Base-by-base conservation (phyloP, 2,329 filamentous ascomycete genomes). In the Diplodia scrobiculata region DNA sequence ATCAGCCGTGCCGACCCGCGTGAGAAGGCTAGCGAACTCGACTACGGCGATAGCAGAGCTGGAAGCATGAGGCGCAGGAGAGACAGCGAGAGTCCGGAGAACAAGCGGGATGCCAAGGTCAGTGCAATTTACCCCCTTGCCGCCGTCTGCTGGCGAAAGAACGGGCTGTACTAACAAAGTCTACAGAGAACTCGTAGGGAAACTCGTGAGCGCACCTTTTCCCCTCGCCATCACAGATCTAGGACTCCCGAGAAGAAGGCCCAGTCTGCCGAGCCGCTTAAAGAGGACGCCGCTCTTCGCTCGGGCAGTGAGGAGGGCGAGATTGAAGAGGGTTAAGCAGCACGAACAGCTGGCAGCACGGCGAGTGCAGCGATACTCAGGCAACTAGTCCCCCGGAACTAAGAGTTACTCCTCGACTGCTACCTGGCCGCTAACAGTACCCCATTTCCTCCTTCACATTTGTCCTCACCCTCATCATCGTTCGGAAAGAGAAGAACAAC, bases 271-370 rank as follows among this genome's bases (percentile, higher is more conserved):
- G 73, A 74, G 60, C 69, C 72, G 19, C 66, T 71, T 58, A 81
- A 83, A 70, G 80, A 86, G 67, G 87, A 90, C 70, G 82, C 87
- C 62, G 81, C 83, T 66, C 83, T 92, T 66, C 89, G 91, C 73
- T 94, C 91, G 67, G 95, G 95, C 63, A 97, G 93, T 74, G 95
- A 99, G 80, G 95, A 99, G 79, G 95, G 95, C 63, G 95, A 99
- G 81, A 98, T 99, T 72, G 95, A 97, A 79, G 93, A 98, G 82
- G 78, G 81, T 67, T 82, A 80, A 69, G 41, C 36, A 25, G 25
- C 62, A 41, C 17, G 10, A 32, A 2, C 48, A 14, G n/a, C 34
- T 5, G 41, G 17, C 21, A 47, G 14, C 32, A 47, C 14, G 21
- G 14, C 25, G 34, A 14, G 41, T 45, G 41, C 41, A 45, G 41